phyloP scores from a whole-genome alignment of 1,139 yeast species.

The Protomyces pachydermus region DNA sequence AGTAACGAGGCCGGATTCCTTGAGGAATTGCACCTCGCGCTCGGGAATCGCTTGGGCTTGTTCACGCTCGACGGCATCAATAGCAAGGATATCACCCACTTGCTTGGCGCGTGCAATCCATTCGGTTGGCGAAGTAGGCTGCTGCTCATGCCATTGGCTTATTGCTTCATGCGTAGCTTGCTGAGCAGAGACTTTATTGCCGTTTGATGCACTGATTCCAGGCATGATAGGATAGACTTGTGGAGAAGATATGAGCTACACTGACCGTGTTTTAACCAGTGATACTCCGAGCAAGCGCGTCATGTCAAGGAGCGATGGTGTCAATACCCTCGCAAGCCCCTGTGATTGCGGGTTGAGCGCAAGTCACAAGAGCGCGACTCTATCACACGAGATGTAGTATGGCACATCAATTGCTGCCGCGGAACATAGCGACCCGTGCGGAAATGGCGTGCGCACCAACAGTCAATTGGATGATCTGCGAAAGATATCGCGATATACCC shows the following conservation, averaged over 20 bases:
- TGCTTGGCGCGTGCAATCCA: background rate
- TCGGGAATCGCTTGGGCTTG: background rate
- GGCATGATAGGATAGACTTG: background rate
- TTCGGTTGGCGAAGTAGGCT: background rate
- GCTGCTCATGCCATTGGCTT: background rate
- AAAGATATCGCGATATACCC: no score
- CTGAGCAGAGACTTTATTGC: background rate
- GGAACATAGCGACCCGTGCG: no score
- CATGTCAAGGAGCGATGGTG: background rate
- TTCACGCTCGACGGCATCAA: constrained; percentile 3
- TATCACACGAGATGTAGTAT: no score
- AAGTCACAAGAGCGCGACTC: no score
- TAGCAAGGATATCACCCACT: background rate
- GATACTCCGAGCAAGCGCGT: background rate
- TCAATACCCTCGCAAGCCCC: background rate
- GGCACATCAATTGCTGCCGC: no score
- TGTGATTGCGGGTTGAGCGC: no score
- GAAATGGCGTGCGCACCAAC: no score
- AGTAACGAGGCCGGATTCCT: constrained; percentile 1
- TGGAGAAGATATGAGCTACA: no score
- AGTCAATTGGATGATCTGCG: no score
- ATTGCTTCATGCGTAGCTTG: background rate
- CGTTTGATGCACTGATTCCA: background rate
- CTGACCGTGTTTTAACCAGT: background rate
- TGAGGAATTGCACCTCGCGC: constrained; percentile 1